Evolutionary conservation across 805 yeast species (phyloP).

Genomic region (Wickerhamiella kurtzmanii): DNA sequence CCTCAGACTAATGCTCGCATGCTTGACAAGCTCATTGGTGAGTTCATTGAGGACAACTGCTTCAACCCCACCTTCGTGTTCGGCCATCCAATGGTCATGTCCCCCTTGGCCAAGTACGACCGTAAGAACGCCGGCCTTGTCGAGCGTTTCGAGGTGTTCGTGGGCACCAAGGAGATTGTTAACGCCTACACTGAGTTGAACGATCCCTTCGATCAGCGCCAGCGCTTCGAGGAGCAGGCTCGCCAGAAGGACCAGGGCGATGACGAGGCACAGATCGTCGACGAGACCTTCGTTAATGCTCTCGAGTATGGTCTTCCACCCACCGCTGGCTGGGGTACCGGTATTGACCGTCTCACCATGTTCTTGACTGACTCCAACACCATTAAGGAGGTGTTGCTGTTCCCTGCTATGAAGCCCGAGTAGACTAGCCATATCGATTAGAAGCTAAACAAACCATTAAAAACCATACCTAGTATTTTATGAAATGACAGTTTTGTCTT

Average conservation of each 20-base stretch:
- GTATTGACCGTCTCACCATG: conserved; percentile 97
- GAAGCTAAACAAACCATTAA: too few relatives aligned
- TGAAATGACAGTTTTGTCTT: neutral
- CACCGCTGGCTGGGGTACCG: conserved; percentile 99
- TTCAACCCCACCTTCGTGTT: conserved; percentile 95
- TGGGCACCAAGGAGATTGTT: conserved; percentile 95
- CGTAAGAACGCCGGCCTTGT: conserved; percentile 87
- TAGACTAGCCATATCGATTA: conserved; percentile 19
- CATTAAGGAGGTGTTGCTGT: conserved; percentile 90
- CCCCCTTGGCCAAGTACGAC: conserved; percentile 94
- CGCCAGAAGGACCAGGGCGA: conserved; percentile 98
- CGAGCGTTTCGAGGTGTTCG: conserved; percentile 97
- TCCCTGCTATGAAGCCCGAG: conserved; percentile 99
- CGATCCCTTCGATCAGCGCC: conserved; percentile 97
- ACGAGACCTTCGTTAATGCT: conserved; percentile 94
- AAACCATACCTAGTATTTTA: neutral
- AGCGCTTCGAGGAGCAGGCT: conserved; percentile 96
- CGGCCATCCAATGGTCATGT: conserved; percentile 99
- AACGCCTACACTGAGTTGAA: conserved; percentile 98
- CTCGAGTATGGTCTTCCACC: conserved; percentile 98
- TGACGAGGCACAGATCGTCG: conserved; percentile 94
- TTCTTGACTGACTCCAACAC: conserved; percentile 93
- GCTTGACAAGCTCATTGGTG: conserved; percentile 97
- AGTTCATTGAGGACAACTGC: conserved; percentile 73
- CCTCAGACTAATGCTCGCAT: conserved; percentile 96